These are phyloP conservation scores for Acacia confusa DNA, from an alignment of 306 rosid genomes.

Conservation along the genomic window DNA sequence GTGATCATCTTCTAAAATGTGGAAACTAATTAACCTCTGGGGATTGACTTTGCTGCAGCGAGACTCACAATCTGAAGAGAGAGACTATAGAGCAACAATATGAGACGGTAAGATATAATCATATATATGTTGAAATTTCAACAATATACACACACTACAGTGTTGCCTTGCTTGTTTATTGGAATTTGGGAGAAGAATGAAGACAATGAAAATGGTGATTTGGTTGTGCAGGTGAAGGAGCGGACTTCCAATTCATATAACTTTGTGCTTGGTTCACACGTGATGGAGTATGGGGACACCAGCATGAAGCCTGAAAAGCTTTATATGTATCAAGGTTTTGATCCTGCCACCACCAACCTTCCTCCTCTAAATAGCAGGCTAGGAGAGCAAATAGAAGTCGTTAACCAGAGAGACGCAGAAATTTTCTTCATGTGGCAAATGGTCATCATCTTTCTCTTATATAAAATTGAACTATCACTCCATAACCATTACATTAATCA, in stretches of 20 bases:
- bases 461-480: background rate
- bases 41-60: slow-evolving; percentile 46
- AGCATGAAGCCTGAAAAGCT: slow-evolving; percentile 69
- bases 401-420: slow-evolving; percentile 95
- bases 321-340: slow-evolving; percentile 79
- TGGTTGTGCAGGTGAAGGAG: slow-evolving; percentile 57
- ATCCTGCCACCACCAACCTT: slow-evolving; percentile 67
- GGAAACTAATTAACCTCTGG: background rate
- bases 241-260: slow-evolving; percentile 65
- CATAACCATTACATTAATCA: background rate
- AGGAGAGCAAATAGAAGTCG: slow-evolving; percentile 48
- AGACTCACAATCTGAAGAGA: slow-evolving; percentile 75
- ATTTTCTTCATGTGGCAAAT: slow-evolving; percentile 75
- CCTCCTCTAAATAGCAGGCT: slow-evolving; percentile 54
- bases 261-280: slow-evolving; percentile 73
- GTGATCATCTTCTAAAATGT: background rate
- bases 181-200: background rate
- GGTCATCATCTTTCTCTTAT: slow-evolving; percentile 42
- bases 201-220: background rate
- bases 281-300: slow-evolving; percentile 82
- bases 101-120: slow-evolving; percentile 46
- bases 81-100: slow-evolving; percentile 83
- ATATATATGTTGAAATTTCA: no score
- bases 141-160: background rate
- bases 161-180: background rate